Percentiles rank a stretch among this genome's conserved stretches.
Evolutionary conservation across 1,284 basidiomycete genomes (phyloP).

Genomic region (Ustilago xerochloae): DNA sequence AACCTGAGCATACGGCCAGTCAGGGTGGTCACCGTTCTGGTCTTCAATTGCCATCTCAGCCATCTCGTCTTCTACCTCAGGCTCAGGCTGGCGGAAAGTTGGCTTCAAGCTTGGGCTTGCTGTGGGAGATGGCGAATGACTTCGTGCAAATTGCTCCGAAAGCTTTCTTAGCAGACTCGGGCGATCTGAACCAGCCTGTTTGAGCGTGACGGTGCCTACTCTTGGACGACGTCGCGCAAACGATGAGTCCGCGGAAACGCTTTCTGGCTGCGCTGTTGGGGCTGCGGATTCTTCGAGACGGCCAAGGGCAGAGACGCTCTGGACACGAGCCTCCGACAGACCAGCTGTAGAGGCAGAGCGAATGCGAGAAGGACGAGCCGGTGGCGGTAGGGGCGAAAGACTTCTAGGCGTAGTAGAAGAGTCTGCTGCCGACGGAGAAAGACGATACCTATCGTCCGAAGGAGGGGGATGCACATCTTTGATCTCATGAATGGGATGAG

Average conservation of each 20-base stretch:
- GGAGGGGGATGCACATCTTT: too few species aligned
- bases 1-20: too few species aligned
- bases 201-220: neutral
- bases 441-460: too few species aligned
- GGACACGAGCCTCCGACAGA: constrained; percentile 31
- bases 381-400: neutral
- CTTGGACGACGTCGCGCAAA: neutral
- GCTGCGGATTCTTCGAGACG: constrained; percentile 12
- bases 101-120: constrained; percentile 26
- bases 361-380: constrained; percentile 14
- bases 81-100: neutral
- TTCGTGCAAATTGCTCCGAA: constrained; percentile 32
- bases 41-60: constrained; percentile 12
- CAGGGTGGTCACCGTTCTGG: neutral
- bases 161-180: constrained; percentile 38
- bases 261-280: neutral
- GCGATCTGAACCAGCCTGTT: neutral
- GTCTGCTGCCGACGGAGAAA: neutral
- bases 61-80: constrained; percentile 10
- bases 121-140: constrained; percentile 26
- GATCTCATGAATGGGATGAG: too few species aligned
- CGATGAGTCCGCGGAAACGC: constrained; percentile 8
- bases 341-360: constrained; percentile 32
- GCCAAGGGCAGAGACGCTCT: constrained; percentile 35
- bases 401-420: neutral